Base-by-base conservation (phyloP, 345 rosid species). In the Linum trigynum region DNA sequence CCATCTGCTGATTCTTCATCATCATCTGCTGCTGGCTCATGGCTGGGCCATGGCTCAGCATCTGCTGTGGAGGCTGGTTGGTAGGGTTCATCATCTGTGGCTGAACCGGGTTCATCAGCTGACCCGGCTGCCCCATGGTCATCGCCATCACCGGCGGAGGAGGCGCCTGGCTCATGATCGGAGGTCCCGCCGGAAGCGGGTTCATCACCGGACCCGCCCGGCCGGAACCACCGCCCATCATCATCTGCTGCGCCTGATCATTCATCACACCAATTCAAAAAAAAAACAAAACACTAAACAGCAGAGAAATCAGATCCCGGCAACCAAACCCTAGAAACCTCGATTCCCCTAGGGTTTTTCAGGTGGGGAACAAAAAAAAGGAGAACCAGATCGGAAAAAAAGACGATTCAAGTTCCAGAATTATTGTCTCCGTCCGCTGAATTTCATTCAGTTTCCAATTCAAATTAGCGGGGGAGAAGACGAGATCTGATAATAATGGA, bases 61-160 rank as follows among this genome's bases (percentile, higher is more conserved):
- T 57, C 59, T 57, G 68, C 14, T 45, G 70, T 70, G 70, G 82
- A 42, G 77, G 60, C 61, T 70, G 88, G 53, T 48, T 48, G 12
- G 2, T 9, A 48, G 53, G 11, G 32, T 74, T 77, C 78, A 81
- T 75, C 51, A 65, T 72, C 71, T 76, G 71, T 45, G 76, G 39
- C 72, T 76, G 84, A 45, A 77, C 75, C n/a, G 78, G 66, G 50
- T 64, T 72, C 72, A 78, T 77, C 23, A 81, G 75, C 80, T 76
- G 85, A 41, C 76, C 32, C 73, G 69, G 74, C 15, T 61, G 82
- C 32, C 76, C 74, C 51, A 79, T 84, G n/a, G 66, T 72, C 72
- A 82, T 48, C 81, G 81, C 75, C 69, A 71, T 81, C 59, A 70
- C 75, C 69, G 67, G 80, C 39, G 77, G 85, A 38, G 42, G 59